A percentile compares a stretch with the other conserved stretches of the same genome.
phyloP scores from a whole-genome alignment of 176 grass and related monocot genomes.

The Cenchrus americanus region DNA sequence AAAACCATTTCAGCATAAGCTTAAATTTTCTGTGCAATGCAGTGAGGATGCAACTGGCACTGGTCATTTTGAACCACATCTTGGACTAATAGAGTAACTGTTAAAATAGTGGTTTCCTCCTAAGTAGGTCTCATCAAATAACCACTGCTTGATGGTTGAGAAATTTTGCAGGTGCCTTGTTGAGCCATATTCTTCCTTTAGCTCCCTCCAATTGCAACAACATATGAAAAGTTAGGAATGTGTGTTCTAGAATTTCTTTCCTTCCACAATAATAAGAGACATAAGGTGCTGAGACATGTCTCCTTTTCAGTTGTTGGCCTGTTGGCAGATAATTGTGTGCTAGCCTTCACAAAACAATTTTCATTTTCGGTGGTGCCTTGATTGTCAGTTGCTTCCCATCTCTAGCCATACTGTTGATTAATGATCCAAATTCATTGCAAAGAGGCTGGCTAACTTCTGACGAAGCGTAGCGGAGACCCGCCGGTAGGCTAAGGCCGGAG shows the following conservation, averaged over 20 bases:
- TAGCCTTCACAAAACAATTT: not conserved
- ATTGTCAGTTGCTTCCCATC: not conserved
- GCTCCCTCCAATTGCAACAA: not conserved
- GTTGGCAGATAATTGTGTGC: not conserved
- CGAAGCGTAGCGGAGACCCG: too few species aligned
- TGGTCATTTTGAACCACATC: not conserved
- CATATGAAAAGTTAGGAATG: not conserved
- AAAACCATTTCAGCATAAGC: not conserved
- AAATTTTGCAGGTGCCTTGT: not conserved
- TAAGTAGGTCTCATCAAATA: not conserved
- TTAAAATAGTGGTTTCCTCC: not conserved
- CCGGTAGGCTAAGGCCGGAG: too few species aligned
- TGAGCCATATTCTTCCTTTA: not conserved
- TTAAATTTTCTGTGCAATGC: not conserved
- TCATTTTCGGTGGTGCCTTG: not conserved
- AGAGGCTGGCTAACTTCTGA: too few species aligned
- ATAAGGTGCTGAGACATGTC: not conserved
- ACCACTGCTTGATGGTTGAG: not conserved
- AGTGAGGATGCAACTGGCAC: not conserved
- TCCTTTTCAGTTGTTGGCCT: not conserved
- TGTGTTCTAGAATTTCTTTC: not conserved
- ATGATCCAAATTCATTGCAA: too few species aligned
- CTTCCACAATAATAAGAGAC: not conserved
- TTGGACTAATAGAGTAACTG: not conserved
- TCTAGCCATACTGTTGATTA: too few species aligned